These are phyloP conservation scores for Fusarium annulatum DNA, from an alignment of 2,329 filamentous ascomycete genomes.

Conservation along the genomic window DNA sequence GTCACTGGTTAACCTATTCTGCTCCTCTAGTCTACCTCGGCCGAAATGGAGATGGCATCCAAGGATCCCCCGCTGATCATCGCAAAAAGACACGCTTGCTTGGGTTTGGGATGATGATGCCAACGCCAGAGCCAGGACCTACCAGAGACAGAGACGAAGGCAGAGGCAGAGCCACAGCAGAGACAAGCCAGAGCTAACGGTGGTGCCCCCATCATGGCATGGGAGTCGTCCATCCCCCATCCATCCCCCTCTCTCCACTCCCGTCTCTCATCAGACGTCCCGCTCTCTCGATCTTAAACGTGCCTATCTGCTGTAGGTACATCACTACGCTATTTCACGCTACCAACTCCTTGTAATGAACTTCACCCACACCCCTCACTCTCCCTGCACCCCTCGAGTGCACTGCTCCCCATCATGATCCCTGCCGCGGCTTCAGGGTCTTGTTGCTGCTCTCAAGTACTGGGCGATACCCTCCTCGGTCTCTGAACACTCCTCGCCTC, in stretches of 20 bases:
- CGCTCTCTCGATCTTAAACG: slow-evolving; percentile 33
- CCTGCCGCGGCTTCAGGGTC: slow-evolving; percentile 41
- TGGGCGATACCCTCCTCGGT: slow-evolving; percentile 38
- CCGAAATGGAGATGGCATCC: slow-evolving; percentile 38
- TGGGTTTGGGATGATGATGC: slow-evolving; percentile 40
- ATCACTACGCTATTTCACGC: slow-evolving; percentile 5
- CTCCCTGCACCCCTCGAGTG: slow-evolving; percentile 6
- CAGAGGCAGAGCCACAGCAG: background rate
- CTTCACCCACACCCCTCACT: slow-evolving; percentile 3
- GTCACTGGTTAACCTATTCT: background rate
- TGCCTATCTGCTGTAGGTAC: slow-evolving; percentile 33
- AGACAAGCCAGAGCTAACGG: slow-evolving; percentile 26
- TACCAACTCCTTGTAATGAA: slow-evolving; percentile 9
- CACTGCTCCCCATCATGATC: slow-evolving; percentile 33
- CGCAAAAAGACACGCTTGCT: slow-evolving; percentile 33
- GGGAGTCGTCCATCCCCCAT: slow-evolving; percentile 11
- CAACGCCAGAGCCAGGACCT: background rate
- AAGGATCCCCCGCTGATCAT: slow-evolving; percentile 43
- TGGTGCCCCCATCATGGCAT: slow-evolving; percentile 32
- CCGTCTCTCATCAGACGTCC: slow-evolving; percentile 29
- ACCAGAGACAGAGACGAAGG: background rate
- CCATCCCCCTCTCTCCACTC: slow-evolving; percentile 28
- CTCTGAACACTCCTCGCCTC: slow-evolving; percentile 28
- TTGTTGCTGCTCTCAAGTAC: slow-evolving; percentile 36
- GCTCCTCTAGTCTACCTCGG: slow-evolving; percentile 32